Conservation (phyloP, 768 basidiomycete genomes). For the Leucogyrophana mollusca region DNA sequence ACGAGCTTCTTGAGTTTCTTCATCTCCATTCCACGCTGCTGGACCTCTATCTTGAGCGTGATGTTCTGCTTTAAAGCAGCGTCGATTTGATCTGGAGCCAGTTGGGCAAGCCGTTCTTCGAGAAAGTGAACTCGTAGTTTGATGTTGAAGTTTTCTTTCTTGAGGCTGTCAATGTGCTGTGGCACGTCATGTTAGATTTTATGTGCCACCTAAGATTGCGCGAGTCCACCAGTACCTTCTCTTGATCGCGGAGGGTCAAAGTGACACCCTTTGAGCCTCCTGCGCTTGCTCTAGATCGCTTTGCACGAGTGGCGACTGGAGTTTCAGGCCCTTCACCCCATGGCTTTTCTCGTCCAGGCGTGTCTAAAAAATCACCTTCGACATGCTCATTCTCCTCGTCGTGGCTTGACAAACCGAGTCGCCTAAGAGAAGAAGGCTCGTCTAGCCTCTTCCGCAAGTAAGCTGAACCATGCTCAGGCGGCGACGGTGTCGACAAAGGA, state of each 20-base stretch:
- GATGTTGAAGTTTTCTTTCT: constrained; percentile 97
- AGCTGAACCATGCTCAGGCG: constrained; percentile 31
- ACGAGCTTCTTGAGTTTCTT: constrained; percentile 91
- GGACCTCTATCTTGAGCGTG: constrained; percentile 89
- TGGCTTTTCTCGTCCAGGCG: constrained; percentile 47
- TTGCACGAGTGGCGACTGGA: constrained; percentile 44
- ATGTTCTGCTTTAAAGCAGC: constrained; percentile 91
- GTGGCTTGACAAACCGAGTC: constrained; percentile 31
- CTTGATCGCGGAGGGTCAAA: constrained; percentile 91
- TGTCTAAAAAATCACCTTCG: constrained; percentile 47
- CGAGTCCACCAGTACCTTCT: constrained; percentile 63
- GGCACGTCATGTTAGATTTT: neutral
- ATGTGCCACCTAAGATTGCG: neutral
- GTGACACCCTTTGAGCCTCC: constrained; percentile 35
- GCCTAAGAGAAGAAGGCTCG: constrained; percentile 39
- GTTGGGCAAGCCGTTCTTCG: constrained; percentile 86
- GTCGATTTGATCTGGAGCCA: constrained; percentile 91
- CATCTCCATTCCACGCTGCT: constrained; percentile 84
- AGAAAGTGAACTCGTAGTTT: constrained; percentile 95
- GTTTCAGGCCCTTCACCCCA: constrained; percentile 53
- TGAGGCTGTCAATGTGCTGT: constrained; percentile 91
- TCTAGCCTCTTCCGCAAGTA: constrained; percentile 39
- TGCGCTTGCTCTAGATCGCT: constrained; percentile 34
- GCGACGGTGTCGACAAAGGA: constrained; percentile 49
- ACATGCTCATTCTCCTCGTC: constrained; percentile 34